Evolutionary conservation across 176 grass and related monocot genomes (phyloP), one percentile per base, ranked within the genome.

Genomic region (Avena insularis): DNA sequence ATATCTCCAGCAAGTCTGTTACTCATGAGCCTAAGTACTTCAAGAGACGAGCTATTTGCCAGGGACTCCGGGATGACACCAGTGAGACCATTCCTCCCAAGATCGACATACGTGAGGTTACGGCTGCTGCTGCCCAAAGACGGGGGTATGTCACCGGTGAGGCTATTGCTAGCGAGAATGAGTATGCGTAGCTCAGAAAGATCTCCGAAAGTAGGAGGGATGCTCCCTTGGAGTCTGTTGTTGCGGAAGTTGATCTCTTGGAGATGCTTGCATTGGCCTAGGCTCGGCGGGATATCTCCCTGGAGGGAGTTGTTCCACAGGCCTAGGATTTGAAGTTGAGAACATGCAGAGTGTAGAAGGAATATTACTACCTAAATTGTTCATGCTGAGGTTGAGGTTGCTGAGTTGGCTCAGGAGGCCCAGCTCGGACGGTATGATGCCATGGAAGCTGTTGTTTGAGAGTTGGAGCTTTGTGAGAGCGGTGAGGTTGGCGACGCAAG

Each of bases 311-410:
- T 97, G 5, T 46, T 40, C 21, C 40, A 19, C 15, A 97, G n/a
- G 46, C 33, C 86, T 2, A 94, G 51, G 4, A 82, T 19, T 17
- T 67, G 2, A 47, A 97, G 90, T 1, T 40, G 80, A 21, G 80
- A 81, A 13, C 89, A 77, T 10, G 86, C 84, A 12, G 68, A 94
- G 81, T 19, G 76, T 17, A 4, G 67, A 54, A 6, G 92, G 94
- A 13, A 97, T 86, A 15, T 2, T 71, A n/a, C 91, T 91, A 68
- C 71, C 48, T 0, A 96, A 31, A 36, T 40, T 20, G 82, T 96
- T 96, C 9, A 57, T 75, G 77, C 94, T 95, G 58, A 96, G 45
- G 78, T 93, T 93, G 17, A 93, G 87, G 68, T 73, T 63, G 31
- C 54, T 82, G 25, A 96, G 89, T 2, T 36, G 29, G 57, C 71